Conservation (phyloP, 129 eudicot species). For the Escallonia rubra region DNA sequence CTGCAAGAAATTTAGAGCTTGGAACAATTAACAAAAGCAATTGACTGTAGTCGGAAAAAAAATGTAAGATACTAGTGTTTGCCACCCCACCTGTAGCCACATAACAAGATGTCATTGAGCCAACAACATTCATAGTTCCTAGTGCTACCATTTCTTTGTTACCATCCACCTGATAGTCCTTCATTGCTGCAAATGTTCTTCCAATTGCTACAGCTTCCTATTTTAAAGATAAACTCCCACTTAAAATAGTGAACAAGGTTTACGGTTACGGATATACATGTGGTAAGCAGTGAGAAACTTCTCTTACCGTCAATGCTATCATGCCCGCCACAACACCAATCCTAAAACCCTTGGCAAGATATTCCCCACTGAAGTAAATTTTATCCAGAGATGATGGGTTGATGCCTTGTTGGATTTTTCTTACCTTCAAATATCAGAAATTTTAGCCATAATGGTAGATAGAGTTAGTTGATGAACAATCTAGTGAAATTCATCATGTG, state of each 20-base stretch:
- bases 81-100: conserved; percentile 55
- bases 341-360: conserved; percentile 48
- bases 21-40: neutral
- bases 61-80: neutral
- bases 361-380: conserved; percentile 41
- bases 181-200: conserved; percentile 80
- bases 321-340: conserved; percentile 68
- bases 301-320: conserved; percentile 22
- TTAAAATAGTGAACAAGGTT: neutral
- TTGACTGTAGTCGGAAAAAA: neutral
- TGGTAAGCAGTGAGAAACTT: neutral
- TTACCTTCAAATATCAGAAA: conserved; percentile 37
- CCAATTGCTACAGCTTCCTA: conserved; percentile 92
- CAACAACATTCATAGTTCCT: conserved; percentile 76
- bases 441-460: neutral
- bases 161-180: conserved; percentile 71
- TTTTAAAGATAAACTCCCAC: neutral
- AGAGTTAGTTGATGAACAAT: neutral
- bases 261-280: neutral
- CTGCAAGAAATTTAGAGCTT: conserved; percentile 18
- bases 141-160: conserved; percentile 85
- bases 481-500: too few relatives aligned
- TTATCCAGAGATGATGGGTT: conserved; percentile 45
- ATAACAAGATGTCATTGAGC: conserved; percentile 75
- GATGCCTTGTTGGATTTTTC: conserved; percentile 39